Base-by-base conservation (phyloP, 257 asterid species). In the Primulina huaijiensis region DNA sequence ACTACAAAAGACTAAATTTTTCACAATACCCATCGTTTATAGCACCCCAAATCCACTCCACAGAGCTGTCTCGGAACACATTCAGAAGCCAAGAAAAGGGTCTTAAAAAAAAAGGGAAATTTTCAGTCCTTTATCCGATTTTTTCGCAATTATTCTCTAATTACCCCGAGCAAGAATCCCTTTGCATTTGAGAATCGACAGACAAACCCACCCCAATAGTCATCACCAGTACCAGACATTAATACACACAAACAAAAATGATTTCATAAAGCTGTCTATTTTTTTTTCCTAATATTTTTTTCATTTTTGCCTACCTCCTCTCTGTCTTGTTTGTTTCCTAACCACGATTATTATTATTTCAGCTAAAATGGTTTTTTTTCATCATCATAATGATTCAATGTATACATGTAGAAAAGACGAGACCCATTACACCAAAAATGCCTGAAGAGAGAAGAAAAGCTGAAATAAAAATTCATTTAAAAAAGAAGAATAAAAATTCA, bases 191-290 rank as follows among this genome's bases (percentile, higher is more conserved):
- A 75, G 71, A 76, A 78, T 86, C 80, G 87, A 88, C 89, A 81
- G 59, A 83, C 72, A 76, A 68, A 76, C 62, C 72, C 33, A 59
- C 69, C 80, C 81, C 89, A 77, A 61, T 78, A 69, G 91, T 80
- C 88, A 65, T 78, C 85, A 79, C 74, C 82, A 81, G 71, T 29
- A 70, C 72, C 64, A 75, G 69, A 65, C 76, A 71, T 57, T 38
- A 67, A 77, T 77, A 77, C 73, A 86, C 71, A 72, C 85, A 81
- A 70, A 86, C 82, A 79, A 81, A 86, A 63, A 59, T 56, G 65
- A 37, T 55, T 43, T 72, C 79, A 70, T 21, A 83, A 69, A 73
- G 38, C 67, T 4, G 70, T 60, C 40, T 17, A 17, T 25, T 55
- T 57, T 72, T 19, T 63, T 72, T 74, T 46, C 67, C 73, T 52